Base-by-base conservation (phyloP, 2,329 filamentous ascomycete genomes). In the Botrytis galanthina region DNA sequence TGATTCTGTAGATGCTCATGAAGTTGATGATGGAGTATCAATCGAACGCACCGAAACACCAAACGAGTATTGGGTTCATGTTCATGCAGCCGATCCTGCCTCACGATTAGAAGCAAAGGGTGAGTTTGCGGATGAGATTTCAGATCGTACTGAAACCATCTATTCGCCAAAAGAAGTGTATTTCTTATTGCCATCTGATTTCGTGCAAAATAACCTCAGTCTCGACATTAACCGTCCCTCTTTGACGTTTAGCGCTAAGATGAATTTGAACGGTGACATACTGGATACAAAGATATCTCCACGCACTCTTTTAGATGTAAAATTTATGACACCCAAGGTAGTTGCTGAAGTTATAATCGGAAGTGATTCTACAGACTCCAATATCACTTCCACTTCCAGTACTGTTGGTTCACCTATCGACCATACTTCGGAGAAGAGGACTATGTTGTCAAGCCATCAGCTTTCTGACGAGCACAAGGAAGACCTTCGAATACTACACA, bases 1-100 rank as follows among this genome's bases (percentile, higher is more conserved):
- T 74, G 93, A 97, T 79, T 86, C 87, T 42, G 84, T 86, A 32
- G 83, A 82, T 51, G 92, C 93, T 0, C 84, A 87, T 42, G 90
- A 95, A 77, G 92, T 96, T 73, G 93, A 97, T 77, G 93, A 97
- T 79, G 93, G 91, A 1, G 83, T 97, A 14, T 95, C 93, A 0
- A 79, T 96, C 12, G 90, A 94, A 79, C 81, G 82, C 63, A 87
- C 90, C 1, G 82, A 84, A 81, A 29, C 76, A 76, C 75, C 85
- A 32, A 80, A 85, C 69, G 85, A 92, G 76, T 89, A 88, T 78
- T 96, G 93, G 93, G 84, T 95, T 44, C 92, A 94, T 79, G 83
- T 94, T 46, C 93, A 96, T 80, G 87, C 92, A 60, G 93, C 93
- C 22, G 93, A 96, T 78, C 93, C 93, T 14, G 91, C 91, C 3